Conservation (phyloP, 768 basidiomycete genomes). For the Rhodosporidiobolus odoratus region DNA sequence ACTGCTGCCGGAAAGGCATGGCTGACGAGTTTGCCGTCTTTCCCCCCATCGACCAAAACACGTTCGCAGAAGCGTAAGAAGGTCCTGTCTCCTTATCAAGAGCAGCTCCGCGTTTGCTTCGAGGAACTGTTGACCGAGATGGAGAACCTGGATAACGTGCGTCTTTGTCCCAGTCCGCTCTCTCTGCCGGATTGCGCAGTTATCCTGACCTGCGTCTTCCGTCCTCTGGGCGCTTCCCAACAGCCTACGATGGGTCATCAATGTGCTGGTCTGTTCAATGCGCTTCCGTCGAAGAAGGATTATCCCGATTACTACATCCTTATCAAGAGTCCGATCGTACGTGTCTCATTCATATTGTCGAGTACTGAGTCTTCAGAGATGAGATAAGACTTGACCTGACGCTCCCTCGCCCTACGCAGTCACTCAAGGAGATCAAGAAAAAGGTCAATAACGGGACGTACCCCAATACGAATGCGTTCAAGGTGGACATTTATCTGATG, state of each 20-base stretch:
- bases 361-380: too few relatives aligned
- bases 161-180: background rate
- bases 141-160: conserved; percentile 39
- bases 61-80: conserved; percentile 45
- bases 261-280: conserved; percentile 60
- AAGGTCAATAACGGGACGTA: conserved; percentile 44
- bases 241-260: conserved; percentile 54
- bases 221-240: too few relatives aligned
- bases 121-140: conserved; percentile 44
- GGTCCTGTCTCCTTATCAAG: conserved; percentile 34
- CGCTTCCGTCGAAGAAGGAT: conserved; percentile 67
- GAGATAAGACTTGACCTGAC: too few relatives aligned
- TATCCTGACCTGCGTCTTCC: too few relatives aligned
- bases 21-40: background rate
- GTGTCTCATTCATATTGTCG: too few relatives aligned
- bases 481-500: conserved; percentile 66
- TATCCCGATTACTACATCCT: conserved; percentile 67
- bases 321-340: conserved; percentile 70
- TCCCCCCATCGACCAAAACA: background rate
- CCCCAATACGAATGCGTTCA: conserved; percentile 33
- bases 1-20: conserved; percentile 56
- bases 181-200: background rate
- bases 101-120: conserved; percentile 45
- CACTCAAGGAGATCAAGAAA: conserved; percentile 78
- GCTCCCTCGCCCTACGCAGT: too few relatives aligned